A percentile compares a stretch with the other conserved stretches of the same genome.
phyloP scores from a whole-genome alignment of 768 basidiomycete species.

The Boletus subparvulus region DNA sequence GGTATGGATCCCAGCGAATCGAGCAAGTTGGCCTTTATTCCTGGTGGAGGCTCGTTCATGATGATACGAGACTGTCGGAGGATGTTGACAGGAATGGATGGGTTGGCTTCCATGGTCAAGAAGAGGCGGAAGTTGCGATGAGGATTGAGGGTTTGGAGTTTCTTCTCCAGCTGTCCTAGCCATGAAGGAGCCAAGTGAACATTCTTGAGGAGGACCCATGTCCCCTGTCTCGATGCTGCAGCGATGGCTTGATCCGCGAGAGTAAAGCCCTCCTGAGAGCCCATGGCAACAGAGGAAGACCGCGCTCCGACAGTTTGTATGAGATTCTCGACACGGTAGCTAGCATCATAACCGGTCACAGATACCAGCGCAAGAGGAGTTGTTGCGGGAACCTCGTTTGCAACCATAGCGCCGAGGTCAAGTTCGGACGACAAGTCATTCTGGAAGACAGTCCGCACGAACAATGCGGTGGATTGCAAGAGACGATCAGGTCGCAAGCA shows the following conservation, averaged over 20 bases:
- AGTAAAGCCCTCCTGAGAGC: constrained; percentile 95
- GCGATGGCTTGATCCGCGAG: constrained; percentile 96
- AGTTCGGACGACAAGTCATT: constrained; percentile 78
- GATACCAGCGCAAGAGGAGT: constrained; percentile 91
- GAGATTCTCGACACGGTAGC: constrained; percentile 89
- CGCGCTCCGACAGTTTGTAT: constrained; percentile 73
- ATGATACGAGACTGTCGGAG: constrained; percentile 92
- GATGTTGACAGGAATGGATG: constrained; percentile 93
- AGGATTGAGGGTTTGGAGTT: constrained; percentile 87
- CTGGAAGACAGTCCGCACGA: constrained; percentile 76
- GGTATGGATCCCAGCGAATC: constrained; percentile 82
- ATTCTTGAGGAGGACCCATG: constrained; percentile 97
- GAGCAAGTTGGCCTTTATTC: constrained; percentile 92
- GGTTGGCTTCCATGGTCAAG: constrained; percentile 97
- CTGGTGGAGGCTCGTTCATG: constrained; percentile 99
- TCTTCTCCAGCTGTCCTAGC: constrained; percentile 96
- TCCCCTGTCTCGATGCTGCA: constrained; percentile 85
- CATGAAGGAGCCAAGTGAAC: constrained; percentile 94
- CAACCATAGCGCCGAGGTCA: constrained; percentile 75
- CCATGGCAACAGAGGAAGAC: constrained; percentile 94
- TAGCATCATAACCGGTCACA: constrained; percentile 97
- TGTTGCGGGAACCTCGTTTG: constrained; percentile 72
- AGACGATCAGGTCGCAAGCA: constrained; percentile 92
- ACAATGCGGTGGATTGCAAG: constrained; percentile 74
- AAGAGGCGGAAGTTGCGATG: constrained; percentile 93